phyloP scores from a whole-genome alignment of 306 rosid genomes.

The Erythrophleum fordii region DNA sequence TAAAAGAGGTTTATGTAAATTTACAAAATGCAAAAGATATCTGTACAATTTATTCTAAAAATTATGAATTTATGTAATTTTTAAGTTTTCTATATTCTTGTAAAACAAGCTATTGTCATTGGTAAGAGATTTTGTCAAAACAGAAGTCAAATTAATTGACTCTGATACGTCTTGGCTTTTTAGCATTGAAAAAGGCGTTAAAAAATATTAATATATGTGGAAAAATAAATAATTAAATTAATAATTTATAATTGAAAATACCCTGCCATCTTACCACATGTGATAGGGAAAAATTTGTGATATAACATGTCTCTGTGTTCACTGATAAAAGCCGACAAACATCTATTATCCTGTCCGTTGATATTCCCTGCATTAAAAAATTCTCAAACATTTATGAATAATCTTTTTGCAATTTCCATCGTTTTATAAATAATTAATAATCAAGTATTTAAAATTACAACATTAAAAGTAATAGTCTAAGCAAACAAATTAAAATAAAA shows the following conservation, averaged over 20 bases:
- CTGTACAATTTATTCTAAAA: no score
- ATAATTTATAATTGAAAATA: not conserved
- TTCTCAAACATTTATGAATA: not conserved
- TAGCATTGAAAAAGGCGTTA: not conserved
- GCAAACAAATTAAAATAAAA: no score
- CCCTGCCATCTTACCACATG: constrained; percentile 69
- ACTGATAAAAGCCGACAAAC: constrained; percentile 72
- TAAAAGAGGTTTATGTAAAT: no score
- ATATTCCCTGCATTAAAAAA: constrained; percentile 71
- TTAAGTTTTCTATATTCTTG: not conserved
- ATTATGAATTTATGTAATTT: not conserved
- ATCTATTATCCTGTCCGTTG: constrained; percentile 93
- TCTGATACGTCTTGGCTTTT: constrained; percentile 1
- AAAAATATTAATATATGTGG: not conserved
- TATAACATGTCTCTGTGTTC: constrained; percentile 67
- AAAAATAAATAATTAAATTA: not conserved
- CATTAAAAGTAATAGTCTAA: not conserved
- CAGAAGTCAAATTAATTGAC: constrained; percentile 16
- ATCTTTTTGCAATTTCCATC: not conserved
- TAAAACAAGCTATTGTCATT: not conserved
- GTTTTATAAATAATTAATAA: not conserved
- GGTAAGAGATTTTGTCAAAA: constrained; percentile 24
- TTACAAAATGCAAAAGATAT: no score
- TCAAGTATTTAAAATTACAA: not conserved
- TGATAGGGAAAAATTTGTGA: constrained; percentile 75